Conservation (phyloP, 2,329 filamentous ascomycete species). For the Alternaria infectoria region DNA sequence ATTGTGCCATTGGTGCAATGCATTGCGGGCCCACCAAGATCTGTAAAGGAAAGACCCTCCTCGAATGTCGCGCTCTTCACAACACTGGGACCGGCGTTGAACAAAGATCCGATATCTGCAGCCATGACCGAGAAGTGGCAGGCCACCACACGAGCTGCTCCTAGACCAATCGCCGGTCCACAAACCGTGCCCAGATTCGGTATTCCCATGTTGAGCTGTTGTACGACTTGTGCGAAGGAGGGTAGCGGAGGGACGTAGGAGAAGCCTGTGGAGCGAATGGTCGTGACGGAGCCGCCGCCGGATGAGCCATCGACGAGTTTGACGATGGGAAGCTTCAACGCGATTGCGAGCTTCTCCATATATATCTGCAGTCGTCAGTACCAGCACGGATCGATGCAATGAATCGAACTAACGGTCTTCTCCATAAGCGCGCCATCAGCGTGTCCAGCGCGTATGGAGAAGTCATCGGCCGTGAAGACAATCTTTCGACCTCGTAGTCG, state of each 20-base stretch:
- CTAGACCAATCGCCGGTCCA: conserved; percentile 68
- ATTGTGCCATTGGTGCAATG: conserved; percentile 72
- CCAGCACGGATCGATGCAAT: background rate
- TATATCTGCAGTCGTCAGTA: conserved; percentile 52
- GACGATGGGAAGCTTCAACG: conserved; percentile 64
- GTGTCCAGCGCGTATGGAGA: conserved; percentile 67
- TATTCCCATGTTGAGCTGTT: conserved; percentile 68
- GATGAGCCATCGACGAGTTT: conserved; percentile 70
- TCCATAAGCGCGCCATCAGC: conserved; percentile 66
- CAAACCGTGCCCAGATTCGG: conserved; percentile 69
- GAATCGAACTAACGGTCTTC: conserved; percentile 55
- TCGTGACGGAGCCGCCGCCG: conserved; percentile 67
- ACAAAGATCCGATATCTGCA: conserved; percentile 65
- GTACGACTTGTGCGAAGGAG: conserved; percentile 59
- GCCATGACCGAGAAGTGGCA: conserved; percentile 73
- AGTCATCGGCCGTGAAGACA: conserved; percentile 69
- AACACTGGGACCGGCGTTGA: conserved; percentile 69
- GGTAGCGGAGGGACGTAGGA: conserved; percentile 66
- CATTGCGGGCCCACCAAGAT: conserved; percentile 66
- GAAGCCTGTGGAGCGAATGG: conserved; percentile 62
- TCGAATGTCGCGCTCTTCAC: conserved; percentile 69
- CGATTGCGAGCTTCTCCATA: conserved; percentile 66
- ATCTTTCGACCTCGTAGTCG: conserved; percentile 60
- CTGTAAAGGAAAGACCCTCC: conserved; percentile 64
- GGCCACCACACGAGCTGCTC: conserved; percentile 65